These are phyloP conservation scores for Solanum paucissectum DNA, from an alignment of 257 asterid species.

Conservation along the genomic window DNA sequence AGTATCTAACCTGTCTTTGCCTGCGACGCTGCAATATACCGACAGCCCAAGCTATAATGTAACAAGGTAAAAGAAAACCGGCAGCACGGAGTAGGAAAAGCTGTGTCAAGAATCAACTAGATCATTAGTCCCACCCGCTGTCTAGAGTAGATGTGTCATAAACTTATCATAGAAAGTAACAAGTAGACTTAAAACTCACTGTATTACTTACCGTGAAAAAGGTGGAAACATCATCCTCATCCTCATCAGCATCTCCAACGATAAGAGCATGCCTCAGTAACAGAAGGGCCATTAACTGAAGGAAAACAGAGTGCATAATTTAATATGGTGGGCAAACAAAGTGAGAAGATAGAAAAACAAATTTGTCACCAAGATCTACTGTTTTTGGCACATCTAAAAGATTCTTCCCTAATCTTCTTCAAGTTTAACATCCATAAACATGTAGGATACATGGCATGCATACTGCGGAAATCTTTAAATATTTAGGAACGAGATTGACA, in stretches of 20 bases:
- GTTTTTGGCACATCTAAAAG: not conserved
- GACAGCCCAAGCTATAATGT: slow-evolving; percentile 42
- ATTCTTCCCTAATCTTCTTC: not conserved
- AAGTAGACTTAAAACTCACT: not conserved
- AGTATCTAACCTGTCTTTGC: slow-evolving; percentile 34
- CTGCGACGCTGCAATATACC: slow-evolving; percentile 39
- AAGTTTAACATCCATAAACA: not conserved
- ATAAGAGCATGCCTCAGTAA: slow-evolving; percentile 40
- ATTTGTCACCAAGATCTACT: not conserved
- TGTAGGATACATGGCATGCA: not conserved
- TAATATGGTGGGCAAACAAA: not conserved
- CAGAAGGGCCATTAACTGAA: slow-evolving; percentile 40
- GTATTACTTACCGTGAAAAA: slow-evolving; percentile 28
- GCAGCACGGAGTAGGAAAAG: slow-evolving; percentile 43
- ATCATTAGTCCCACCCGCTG: not conserved
- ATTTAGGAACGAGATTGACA: not conserved
- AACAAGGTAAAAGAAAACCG: slow-evolving; percentile 39
- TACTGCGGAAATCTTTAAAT: not conserved
- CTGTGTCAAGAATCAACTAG: slow-evolving; percentile 12
- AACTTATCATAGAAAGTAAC: not conserved
- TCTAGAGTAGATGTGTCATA: not conserved
- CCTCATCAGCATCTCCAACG: slow-evolving; percentile 27
- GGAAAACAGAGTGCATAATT: not conserved
- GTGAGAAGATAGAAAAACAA: not conserved
- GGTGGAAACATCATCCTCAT: slow-evolving; percentile 34